Conservation (phyloP, 192 early-diverging fungal species). For the Kickxella alabastrina region DNA sequence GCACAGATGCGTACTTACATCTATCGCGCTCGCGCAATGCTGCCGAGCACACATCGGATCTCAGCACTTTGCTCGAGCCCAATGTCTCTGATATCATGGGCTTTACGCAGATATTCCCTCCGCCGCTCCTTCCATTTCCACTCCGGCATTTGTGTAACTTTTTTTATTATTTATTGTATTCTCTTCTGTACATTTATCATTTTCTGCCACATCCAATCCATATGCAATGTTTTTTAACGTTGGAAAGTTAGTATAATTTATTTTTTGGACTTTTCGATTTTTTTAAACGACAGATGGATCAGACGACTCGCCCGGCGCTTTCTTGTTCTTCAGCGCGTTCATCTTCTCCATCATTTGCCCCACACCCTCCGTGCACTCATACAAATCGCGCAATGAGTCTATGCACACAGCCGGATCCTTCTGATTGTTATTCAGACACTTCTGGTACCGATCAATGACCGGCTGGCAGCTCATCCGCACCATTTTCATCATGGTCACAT, state of each 20-base stretch:
- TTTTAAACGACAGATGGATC: not conserved
- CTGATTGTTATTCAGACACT: slow-evolving; percentile 29
- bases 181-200: not conserved
- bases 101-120: not conserved
- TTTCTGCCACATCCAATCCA: not conserved
- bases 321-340: slow-evolving; percentile 35
- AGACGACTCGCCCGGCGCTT: too few species aligned
- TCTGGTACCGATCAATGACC: slow-evolving; percentile 43
- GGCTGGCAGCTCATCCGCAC: slow-evolving; percentile 50
- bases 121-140: not conserved
- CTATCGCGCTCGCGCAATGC: slow-evolving; percentile 42
- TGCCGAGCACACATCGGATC: slow-evolving; percentile 23
- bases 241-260: not conserved
- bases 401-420: slow-evolving; percentile 39
- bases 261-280: not conserved
- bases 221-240: too few species aligned
- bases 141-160: not conserved
- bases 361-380: slow-evolving; percentile 50
- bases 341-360: slow-evolving; percentile 49
- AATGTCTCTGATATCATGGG: slow-evolving; percentile 3
- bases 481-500: slow-evolving; percentile 51
- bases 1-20: slow-evolving; percentile 59
- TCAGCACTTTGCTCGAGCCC: slow-evolving; percentile 34
- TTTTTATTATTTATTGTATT: not conserved
- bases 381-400: slow-evolving; percentile 38